These are phyloP conservation scores for Naganishia sp. DNA, from an alignment of 1,284 basidiomycete genomes.

Conservation along the genomic window DNA sequence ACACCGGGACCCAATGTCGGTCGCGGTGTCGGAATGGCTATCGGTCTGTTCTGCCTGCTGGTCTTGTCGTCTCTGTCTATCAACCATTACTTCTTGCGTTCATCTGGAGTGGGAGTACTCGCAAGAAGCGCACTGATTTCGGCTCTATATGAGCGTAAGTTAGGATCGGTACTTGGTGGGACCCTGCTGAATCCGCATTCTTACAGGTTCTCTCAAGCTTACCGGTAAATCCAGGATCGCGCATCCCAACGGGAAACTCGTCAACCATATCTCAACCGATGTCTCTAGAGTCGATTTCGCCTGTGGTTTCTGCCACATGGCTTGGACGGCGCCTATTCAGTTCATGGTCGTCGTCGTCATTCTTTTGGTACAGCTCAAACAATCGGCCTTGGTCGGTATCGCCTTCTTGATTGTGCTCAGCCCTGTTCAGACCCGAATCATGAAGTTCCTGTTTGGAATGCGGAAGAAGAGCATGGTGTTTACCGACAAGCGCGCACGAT, in stretches of 20 bases:
- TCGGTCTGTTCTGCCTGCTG: conserved; percentile 72
- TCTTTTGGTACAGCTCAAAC: conserved; percentile 56
- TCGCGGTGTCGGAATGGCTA: conserved; percentile 70
- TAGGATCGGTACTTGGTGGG: too few species aligned
- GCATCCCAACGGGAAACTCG: conserved; percentile 79
- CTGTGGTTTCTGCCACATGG: conserved; percentile 68
- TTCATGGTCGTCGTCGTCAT: conserved; percentile 56
- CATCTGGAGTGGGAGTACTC: conserved; percentile 72
- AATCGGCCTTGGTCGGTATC: conserved; percentile 57
- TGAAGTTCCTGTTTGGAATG: conserved; percentile 72
- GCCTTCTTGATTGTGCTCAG: conserved; percentile 71
- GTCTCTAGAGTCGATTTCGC: conserved; percentile 80
- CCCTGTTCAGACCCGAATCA: conserved; percentile 67
- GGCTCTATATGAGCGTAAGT: conserved; percentile 69
- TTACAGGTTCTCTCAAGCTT: conserved; percentile 65
- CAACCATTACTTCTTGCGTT: conserved; percentile 67
- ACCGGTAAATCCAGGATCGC: conserved; percentile 79
- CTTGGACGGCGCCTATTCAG: conserved; percentile 67
- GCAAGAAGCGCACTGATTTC: conserved; percentile 84
- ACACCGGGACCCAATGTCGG: conserved; percentile 64
- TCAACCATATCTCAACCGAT: conserved; percentile 93
- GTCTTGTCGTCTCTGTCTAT: conserved; percentile 67
- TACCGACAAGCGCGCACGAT: conserved; percentile 66
- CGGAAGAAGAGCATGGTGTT: conserved; percentile 79
- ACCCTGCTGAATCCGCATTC: background rate